Conservation (phyloP, 1,139 yeast genomes). For the Lodderomyces parapsilosis region DNA sequence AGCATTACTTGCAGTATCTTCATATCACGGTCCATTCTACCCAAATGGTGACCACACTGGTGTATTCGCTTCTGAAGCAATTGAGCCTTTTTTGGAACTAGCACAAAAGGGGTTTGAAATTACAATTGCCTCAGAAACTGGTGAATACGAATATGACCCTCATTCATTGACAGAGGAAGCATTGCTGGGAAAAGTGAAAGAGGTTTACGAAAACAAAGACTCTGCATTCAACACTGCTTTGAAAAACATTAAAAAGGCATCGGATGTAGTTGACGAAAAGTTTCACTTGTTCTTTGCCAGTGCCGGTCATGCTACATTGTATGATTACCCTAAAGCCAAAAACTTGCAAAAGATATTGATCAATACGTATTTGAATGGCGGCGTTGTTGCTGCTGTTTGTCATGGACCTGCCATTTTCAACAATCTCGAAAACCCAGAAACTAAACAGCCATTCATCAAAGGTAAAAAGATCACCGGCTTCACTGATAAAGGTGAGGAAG, state of each 20-base stretch:
- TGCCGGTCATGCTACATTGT: slow-evolving; percentile 65
- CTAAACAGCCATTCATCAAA: slow-evolving; percentile 45
- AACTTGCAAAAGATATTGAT: slow-evolving; percentile 46
- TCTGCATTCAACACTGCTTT: slow-evolving; percentile 38
- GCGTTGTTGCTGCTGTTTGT: slow-evolving; percentile 63
- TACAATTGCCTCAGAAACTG: slow-evolving; percentile 57
- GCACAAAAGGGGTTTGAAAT: slow-evolving; percentile 49
- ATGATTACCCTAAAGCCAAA: slow-evolving; percentile 54
- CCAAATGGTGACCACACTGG: slow-evolving; percentile 58
- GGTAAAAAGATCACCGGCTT: slow-evolving; percentile 62
- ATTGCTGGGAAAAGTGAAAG: slow-evolving; percentile 44
- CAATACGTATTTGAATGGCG: slow-evolving; percentile 47
- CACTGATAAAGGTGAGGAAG: slow-evolving; percentile 53
- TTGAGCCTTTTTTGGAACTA: slow-evolving; percentile 55
- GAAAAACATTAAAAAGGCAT: slow-evolving; percentile 37
- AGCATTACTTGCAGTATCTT: slow-evolving; percentile 53
- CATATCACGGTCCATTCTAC: slow-evolving; percentile 51
- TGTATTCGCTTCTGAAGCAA: slow-evolving; percentile 53
- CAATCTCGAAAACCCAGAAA: slow-evolving; percentile 24
- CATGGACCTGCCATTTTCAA: slow-evolving; percentile 63
- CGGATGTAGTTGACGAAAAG: slow-evolving; percentile 46
- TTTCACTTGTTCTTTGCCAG: slow-evolving; percentile 57
- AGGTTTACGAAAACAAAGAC: slow-evolving; percentile 32
- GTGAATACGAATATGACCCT: slow-evolving; percentile 53
- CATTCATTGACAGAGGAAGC: slow-evolving; percentile 44